A percentile compares a stretch with the other conserved stretches of the same genome.
These are phyloP conservation scores for Inonotus hispidus DNA, from an alignment of 1,284 basidiomycete genomes.

Conservation along the genomic window DNA sequence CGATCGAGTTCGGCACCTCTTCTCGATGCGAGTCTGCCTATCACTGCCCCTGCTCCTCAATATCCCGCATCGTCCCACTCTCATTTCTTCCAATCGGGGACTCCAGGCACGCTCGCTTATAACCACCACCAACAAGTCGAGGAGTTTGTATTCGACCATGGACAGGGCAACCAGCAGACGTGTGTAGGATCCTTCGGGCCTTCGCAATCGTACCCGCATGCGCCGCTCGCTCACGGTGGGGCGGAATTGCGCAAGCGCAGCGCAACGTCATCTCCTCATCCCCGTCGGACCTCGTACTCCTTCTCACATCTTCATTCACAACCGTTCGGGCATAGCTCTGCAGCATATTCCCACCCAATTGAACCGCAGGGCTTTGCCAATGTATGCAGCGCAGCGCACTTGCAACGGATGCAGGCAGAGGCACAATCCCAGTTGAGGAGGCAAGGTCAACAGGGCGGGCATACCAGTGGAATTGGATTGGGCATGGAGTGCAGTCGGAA, in stretches of 20 bases:
- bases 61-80: constrained; percentile 21
- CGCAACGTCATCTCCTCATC: constrained; percentile 12
- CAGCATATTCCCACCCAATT: background rate
- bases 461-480: background rate
- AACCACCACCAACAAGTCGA: constrained; percentile 22
- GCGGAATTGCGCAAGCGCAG: constrained; percentile 11
- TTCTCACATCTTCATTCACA: background rate
- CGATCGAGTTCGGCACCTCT: constrained; percentile 46
- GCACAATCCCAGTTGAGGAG: background rate
- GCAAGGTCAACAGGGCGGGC: background rate
- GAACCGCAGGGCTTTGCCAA: background rate
- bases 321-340: background rate
- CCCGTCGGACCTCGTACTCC: constrained; percentile 6
- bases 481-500: background rate
- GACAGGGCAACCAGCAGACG: constrained; percentile 21
- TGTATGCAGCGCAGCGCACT: background rate
- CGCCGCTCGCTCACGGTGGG: background rate
- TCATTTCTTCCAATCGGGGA: constrained; percentile 18
- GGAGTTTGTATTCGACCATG: constrained; percentile 20
- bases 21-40: constrained; percentile 22
- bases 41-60: constrained; percentile 19
- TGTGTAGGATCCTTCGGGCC: constrained; percentile 14
- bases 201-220: background rate
- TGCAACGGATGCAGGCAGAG: background rate
- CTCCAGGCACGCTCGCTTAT: constrained; percentile 7